Evolutionary conservation across 2,329 filamentous ascomycete species (phyloP).

Genomic region (Albophoma yamanashiensis): DNA sequence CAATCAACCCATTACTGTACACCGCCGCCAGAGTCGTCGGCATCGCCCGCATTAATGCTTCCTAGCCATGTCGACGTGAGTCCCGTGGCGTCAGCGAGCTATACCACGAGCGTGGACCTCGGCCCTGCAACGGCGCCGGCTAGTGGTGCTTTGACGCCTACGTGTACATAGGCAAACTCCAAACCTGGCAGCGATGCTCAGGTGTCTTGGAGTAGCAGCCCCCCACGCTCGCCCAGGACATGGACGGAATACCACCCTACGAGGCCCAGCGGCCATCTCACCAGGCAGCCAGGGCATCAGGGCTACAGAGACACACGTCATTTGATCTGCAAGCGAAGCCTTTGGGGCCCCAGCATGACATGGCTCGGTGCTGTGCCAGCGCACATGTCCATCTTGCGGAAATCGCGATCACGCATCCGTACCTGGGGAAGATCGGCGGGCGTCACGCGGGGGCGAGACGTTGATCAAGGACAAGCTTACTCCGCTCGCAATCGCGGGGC

Average conservation of each 20-base stretch:
- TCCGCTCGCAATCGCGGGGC: neutral
- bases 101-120: neutral
- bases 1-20: neutral
- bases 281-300: no score
- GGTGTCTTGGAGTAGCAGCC: neutral
- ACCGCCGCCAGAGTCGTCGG: neutral
- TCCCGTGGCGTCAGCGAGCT: neutral
- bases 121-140: neutral
- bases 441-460: neutral
- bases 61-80: neutral
- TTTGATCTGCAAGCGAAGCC: neutral
- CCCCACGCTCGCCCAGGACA: neutral
- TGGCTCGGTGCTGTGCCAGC: neutral
- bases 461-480: neutral
- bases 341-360: neutral
- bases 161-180: neutral
- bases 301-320: neutral
- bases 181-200: neutral
- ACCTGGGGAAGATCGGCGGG: neutral
- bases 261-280: neutral
- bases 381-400: neutral
- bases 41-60: neutral
- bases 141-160: neutral
- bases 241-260: neutral
- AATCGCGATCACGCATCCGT: neutral